Evolutionary conservation across 768 basidiomycete genomes (phyloP).

Genomic region (Mycena venus): DNA sequence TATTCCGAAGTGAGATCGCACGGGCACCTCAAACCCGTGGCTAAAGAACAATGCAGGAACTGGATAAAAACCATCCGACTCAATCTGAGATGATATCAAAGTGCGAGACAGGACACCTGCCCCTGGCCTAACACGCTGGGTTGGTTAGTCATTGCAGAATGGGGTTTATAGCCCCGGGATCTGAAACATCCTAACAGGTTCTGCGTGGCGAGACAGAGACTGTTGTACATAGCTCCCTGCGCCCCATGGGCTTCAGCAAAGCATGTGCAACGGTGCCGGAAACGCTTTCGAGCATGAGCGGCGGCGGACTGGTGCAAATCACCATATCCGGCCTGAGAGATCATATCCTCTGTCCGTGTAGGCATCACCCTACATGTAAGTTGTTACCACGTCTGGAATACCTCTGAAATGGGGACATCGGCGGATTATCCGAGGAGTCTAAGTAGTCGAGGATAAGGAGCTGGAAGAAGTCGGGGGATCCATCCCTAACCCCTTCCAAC

Average conservation of each 20-base stretch:
- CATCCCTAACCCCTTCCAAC: not conserved
- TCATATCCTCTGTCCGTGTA: not conserved
- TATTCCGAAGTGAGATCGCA: not conserved
- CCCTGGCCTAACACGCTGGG: not conserved
- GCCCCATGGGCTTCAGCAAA: not conserved
- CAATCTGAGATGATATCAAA: too few relatives aligned
- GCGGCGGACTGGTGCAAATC: not conserved
- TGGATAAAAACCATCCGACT: not conserved
- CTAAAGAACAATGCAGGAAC: not conserved
- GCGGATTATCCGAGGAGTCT: not conserved
- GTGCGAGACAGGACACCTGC: not conserved
- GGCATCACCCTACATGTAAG: not conserved
- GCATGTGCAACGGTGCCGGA: not conserved
- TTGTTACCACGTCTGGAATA: not conserved
- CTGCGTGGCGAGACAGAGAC: not conserved
- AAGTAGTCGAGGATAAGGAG: not conserved
- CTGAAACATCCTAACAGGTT: not conserved
- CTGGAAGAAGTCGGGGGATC: not conserved
- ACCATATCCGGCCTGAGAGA: not conserved
- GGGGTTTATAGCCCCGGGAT: not conserved
- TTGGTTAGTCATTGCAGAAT: not conserved
- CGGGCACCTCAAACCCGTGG: not conserved
- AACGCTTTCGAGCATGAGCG: not conserved
- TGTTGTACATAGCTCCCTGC: not conserved
- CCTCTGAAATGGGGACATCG: not conserved